Percentiles rank a stretch among this genome's conserved stretches.
These are phyloP conservation scores for Tylopilus intermedius DNA, from an alignment of 768 basidiomycete species.

Conservation along the genomic window DNA sequence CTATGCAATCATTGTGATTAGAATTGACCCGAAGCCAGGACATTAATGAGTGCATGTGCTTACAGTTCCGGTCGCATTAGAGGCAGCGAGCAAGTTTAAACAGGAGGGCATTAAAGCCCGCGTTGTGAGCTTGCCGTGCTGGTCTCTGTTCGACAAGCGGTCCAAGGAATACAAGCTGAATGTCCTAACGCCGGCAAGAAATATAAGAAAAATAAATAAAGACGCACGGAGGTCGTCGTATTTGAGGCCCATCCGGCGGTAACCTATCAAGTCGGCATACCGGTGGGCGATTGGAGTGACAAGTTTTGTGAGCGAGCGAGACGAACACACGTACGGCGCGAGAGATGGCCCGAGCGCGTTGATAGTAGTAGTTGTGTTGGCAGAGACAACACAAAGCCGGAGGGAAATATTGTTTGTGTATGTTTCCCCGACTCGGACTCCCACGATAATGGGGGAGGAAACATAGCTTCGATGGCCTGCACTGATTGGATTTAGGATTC, in stretches of 20 bases:
- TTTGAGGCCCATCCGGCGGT: constrained; percentile 82
- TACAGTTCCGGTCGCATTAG: constrained; percentile 59
- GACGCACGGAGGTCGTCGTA: constrained; percentile 85
- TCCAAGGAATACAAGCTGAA: constrained; percentile 71
- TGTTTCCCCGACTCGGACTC: constrained; percentile 31
- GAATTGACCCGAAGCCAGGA: too few species aligned
- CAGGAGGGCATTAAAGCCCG: constrained; percentile 75
- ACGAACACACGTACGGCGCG: constrained; percentile 66
- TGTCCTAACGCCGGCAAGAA: constrained; percentile 46
- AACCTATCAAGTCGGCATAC: constrained; percentile 78
- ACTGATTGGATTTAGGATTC: too few species aligned
- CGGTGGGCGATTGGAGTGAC: constrained; percentile 76
- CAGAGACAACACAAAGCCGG: background rate
- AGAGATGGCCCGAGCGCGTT: constrained; percentile 65
- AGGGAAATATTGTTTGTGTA: constrained; percentile 35
- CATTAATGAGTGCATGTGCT: too few species aligned
- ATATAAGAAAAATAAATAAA: background rate
- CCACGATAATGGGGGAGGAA: too few species aligned
- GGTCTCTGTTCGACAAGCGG: constrained; percentile 84
- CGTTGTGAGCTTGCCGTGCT: constrained; percentile 85
- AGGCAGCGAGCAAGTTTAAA: constrained; percentile 77
- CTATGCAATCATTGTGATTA: too few species aligned
- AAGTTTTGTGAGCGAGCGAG: constrained; percentile 45
- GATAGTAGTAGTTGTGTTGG: constrained; percentile 12
- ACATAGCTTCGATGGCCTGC: too few species aligned